A percentile compares a stretch with the other conserved stretches of the same genome.
phyloP scores from a whole-genome alignment of 306 rosid species.

The Begonia loranthoides region DNA sequence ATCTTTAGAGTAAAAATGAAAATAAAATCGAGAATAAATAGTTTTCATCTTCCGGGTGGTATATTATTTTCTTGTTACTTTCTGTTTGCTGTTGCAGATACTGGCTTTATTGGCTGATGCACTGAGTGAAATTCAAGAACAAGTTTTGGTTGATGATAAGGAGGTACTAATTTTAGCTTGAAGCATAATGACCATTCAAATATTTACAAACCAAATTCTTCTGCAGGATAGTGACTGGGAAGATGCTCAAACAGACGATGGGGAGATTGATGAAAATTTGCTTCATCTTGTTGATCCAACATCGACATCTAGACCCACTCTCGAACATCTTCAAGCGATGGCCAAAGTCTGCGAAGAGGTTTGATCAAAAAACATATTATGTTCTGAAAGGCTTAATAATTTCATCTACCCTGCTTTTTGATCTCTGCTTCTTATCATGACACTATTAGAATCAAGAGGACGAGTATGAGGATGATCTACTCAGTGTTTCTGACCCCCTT shows the following conservation, averaged over 20 bases:
- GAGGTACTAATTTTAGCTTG: slow-evolving; percentile 16
- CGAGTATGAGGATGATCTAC: slow-evolving; percentile 59
- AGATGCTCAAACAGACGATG: slow-evolving; percentile 46
- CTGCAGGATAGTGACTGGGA: slow-evolving; percentile 93
- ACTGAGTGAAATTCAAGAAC: slow-evolving; percentile 78
- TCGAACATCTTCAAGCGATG: slow-evolving; percentile 77
- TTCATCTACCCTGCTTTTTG: slow-evolving; percentile 1
- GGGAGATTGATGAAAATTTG: slow-evolving; percentile 35
- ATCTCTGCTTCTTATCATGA: not conserved
- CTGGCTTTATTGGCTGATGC: slow-evolving; percentile 75
- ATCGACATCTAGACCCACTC: slow-evolving; percentile 37
- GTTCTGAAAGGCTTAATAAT: not conserved
- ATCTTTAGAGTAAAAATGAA: too few relatives aligned
- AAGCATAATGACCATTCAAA: not conserved
- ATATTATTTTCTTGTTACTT: too few relatives aligned
- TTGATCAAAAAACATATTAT: slow-evolving; percentile 11
- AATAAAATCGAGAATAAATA: too few relatives aligned
- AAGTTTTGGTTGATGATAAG: slow-evolving; percentile 58
- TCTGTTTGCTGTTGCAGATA: slow-evolving; percentile 37
- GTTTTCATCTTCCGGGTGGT: too few relatives aligned
- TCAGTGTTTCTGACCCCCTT: slow-evolving; percentile 69
- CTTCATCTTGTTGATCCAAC: slow-evolving; percentile 37
- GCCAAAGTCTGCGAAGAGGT: slow-evolving; percentile 76
- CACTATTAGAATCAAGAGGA: slow-evolving; percentile 56
- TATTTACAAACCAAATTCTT: slow-evolving; percentile 5